Evolutionary conservation across 2,329 filamentous ascomycete species (phyloP).

Genomic region (Aspergillus pseudoviridinutans): DNA sequence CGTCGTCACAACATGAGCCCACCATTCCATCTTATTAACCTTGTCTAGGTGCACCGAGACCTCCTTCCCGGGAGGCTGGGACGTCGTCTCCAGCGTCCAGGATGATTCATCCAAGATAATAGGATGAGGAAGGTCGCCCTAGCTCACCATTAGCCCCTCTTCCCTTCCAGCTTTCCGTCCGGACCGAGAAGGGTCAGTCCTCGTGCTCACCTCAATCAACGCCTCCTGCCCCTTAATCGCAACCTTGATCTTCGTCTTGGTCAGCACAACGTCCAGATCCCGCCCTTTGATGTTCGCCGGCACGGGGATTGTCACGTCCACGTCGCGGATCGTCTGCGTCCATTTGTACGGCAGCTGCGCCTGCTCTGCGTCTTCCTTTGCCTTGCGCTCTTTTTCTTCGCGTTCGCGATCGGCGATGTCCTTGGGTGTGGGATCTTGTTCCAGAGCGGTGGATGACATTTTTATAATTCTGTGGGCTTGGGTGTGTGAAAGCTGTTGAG

Average conservation of each 20-base stretch:
- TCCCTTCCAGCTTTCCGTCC: too few relatives aligned
- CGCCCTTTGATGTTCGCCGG: slow-evolving; percentile 78
- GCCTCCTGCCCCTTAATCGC: slow-evolving; percentile 85
- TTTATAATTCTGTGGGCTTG: not conserved
- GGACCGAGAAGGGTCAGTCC: not conserved
- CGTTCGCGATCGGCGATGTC: slow-evolving; percentile 48
- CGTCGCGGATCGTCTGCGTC: slow-evolving; percentile 85
- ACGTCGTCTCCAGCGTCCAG: slow-evolving; percentile 77
- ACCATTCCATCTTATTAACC: slow-evolving; percentile 96
- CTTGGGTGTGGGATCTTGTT: slow-evolving; percentile 26
- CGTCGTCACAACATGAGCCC: slow-evolving; percentile 81
- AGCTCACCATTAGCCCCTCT: too few relatives aligned
- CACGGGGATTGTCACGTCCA: slow-evolving; percentile 74
- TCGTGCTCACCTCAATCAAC: slow-evolving; percentile 63
- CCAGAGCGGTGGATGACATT: slow-evolving; percentile 30
- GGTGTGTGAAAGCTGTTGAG: not conserved
- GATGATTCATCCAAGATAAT: slow-evolving; percentile 83
- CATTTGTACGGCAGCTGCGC: slow-evolving; percentile 92
- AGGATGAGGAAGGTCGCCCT: slow-evolving; percentile 76
- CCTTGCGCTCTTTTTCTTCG: slow-evolving; percentile 56
- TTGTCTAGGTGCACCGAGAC: slow-evolving; percentile 92
- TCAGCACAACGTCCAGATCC: slow-evolving; percentile 79
- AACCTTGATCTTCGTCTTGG: slow-evolving; percentile 71
- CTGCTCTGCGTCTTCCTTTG: slow-evolving; percentile 82
- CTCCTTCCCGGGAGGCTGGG: slow-evolving; percentile 58